A percentile compares a stretch with the other conserved stretches of the same genome.
Conservation (phyloP, 2,329 filamentous ascomycete genomes). For the Clathrospora elynae region DNA sequence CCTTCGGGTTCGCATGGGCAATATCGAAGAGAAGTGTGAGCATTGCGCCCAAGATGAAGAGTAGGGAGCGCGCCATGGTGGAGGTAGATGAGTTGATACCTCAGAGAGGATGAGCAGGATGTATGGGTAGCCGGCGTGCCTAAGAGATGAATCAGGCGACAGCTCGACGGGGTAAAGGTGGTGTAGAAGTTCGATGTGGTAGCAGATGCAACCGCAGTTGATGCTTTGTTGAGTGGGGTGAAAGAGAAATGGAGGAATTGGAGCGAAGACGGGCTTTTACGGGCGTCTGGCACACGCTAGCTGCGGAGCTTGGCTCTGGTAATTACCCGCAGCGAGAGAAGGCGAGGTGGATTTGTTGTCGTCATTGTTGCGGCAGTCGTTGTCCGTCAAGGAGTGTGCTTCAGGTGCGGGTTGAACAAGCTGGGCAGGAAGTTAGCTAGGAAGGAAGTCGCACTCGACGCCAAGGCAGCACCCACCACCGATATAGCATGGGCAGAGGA, state of each 20-base stretch:
- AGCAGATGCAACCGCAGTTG: background rate
- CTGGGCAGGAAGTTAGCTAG: too few relatives aligned
- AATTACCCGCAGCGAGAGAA: background rate
- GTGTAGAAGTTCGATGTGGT: too few relatives aligned
- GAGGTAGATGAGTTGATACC: too few relatives aligned
- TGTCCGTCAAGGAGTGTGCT: too few relatives aligned
- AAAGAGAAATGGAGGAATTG: conserved; percentile 16
- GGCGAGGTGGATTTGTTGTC: background rate
- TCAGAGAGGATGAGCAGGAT: too few relatives aligned
- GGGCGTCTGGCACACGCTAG: background rate
- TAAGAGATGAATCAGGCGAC: too few relatives aligned
- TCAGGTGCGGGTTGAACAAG: too few relatives aligned
- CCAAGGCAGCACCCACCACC: too few relatives aligned
- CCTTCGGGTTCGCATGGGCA: conserved; percentile 19
- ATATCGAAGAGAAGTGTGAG: conserved; percentile 21
- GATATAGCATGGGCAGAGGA: background rate
- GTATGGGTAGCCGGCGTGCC: too few relatives aligned
- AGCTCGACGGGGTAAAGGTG: too few relatives aligned
- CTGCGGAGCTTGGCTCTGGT: background rate
- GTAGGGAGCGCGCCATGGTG: conserved; percentile 18
- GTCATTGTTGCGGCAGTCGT: background rate
- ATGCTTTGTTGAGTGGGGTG: conserved; percentile 9
- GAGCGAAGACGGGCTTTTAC: conserved; percentile 11
- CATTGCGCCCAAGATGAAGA: conserved; percentile 17
- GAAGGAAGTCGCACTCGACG: background rate